Conservation (phyloP, 139 green algal species). For the Nannochloris sp. region DNA sequence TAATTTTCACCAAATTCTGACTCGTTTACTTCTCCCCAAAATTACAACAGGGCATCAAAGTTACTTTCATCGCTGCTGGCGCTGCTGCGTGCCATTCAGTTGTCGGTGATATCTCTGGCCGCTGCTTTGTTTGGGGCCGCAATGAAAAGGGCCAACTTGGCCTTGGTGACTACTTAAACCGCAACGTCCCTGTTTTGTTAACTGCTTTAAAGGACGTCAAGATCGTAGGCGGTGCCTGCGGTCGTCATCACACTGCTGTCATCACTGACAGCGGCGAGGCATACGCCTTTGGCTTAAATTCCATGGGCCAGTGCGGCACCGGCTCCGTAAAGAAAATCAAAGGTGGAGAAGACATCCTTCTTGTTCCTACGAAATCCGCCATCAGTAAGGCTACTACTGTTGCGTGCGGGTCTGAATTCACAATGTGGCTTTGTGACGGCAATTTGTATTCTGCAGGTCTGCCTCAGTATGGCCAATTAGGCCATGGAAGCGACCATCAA, state of each 20-base stretch:
- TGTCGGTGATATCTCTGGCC: constrained; percentile 49
- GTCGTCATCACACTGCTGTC: constrained; percentile 66
- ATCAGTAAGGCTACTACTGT: constrained; percentile 50
- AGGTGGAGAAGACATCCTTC: constrained; percentile 15
- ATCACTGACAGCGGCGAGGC: constrained; percentile 55
- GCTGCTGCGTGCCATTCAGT: constrained; percentile 72
- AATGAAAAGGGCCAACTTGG: constrained; percentile 92
- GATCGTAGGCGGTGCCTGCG: constrained; percentile 35
- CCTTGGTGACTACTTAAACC: constrained; percentile 65
- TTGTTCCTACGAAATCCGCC: constrained; percentile 34
- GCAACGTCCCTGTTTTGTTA: constrained; percentile 50
- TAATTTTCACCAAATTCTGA: not conserved
- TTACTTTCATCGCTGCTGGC: constrained; percentile 66
- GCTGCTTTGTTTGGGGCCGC: constrained; percentile 79
- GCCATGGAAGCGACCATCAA: constrained; percentile 79
- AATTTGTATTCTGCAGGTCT: constrained; percentile 24
- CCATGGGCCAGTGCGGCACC: constrained; percentile 66
- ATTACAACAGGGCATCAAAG: constrained; percentile 48
- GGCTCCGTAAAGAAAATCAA: constrained; percentile 58
- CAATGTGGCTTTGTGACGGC: constrained; percentile 59
- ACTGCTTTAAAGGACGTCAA: not conserved
- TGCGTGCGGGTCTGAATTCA: constrained; percentile 85
- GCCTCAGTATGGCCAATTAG: constrained; percentile 87
- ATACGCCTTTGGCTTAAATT: constrained; percentile 78
- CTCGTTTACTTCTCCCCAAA: not conserved